A percentile compares a stretch with the other conserved stretches of the same genome.
Evolutionary conservation across 2,329 filamentous ascomycete species (phyloP).

Genomic region (Rhexocercosporidium sp.): DNA sequence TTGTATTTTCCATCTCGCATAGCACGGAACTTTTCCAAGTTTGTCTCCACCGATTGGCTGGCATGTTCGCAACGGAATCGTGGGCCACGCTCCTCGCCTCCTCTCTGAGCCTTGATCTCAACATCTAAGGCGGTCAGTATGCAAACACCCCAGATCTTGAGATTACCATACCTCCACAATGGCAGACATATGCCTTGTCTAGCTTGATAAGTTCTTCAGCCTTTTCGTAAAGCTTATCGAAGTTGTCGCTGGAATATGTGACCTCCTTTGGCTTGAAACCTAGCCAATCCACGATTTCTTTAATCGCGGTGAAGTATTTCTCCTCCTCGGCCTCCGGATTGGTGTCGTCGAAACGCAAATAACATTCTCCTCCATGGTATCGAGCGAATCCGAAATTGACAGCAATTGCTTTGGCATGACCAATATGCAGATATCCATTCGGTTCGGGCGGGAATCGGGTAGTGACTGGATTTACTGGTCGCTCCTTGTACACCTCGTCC

Average conservation of each 20-base stretch:
- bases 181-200: constrained; percentile 82
- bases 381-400: constrained; percentile 96
- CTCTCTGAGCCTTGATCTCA: constrained; percentile 86
- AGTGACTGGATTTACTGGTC: constrained; percentile 63
- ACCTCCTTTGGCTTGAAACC: constrained; percentile 76
- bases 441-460: constrained; percentile 86
- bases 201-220: constrained; percentile 82
- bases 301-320: constrained; percentile 85
- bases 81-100: constrained; percentile 72
- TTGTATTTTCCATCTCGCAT: constrained; percentile 94
- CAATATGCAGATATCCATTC: constrained; percentile 92
- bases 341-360: constrained; percentile 88
- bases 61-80: constrained; percentile 84
- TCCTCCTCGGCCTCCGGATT: constrained; percentile 95
- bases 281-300: constrained; percentile 87
- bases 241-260: constrained; percentile 91
- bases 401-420: constrained; percentile 93
- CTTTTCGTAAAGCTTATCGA: constrained; percentile 81
- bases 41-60: constrained; percentile 74
- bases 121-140: constrained; percentile 56
- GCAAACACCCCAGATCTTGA: not conserved
- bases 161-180: constrained; percentile 65
- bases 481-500: constrained; percentile 71
- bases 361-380: constrained; percentile 76
- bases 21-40: constrained; percentile 80